A percentile compares a stretch with the other conserved stretches of the same genome.
Evolutionary conservation across 2,329 filamentous ascomycete species (phyloP).

Genomic region (Fusarium fujikuroi): DNA sequence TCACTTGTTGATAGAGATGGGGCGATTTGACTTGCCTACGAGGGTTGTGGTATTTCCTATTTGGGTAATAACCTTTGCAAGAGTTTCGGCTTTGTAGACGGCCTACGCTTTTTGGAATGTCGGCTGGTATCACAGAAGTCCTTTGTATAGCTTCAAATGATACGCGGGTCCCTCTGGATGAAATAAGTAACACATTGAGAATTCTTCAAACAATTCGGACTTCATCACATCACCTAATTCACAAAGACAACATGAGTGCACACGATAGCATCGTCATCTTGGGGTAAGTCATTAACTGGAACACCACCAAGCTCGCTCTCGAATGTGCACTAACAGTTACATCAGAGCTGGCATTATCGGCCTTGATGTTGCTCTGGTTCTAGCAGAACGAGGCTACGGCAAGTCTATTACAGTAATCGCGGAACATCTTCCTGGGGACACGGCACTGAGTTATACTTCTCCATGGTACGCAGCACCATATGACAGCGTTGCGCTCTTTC

Average conservation of each 20-base stretch:
- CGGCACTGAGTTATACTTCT: neutral
- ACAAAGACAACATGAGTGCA: neutral
- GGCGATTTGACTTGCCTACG: accelerated
- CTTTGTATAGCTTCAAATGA: neutral
- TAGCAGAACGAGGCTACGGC: neutral
- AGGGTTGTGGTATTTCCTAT: neutral
- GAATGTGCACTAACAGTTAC: neutral
- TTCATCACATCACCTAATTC: too few relatives aligned
- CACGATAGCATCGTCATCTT: neutral
- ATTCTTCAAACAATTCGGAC: neutral
- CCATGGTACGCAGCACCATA: neutral
- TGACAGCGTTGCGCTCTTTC: accelerated
- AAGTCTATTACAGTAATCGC: neutral
- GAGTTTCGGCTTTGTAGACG: accelerated
- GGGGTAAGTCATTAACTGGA: neutral
- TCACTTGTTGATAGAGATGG: neutral
- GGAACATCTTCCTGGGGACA: neutral
- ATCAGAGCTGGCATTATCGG: neutral
- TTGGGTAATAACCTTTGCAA: neutral
- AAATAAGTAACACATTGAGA: neutral
- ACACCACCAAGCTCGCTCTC: too few relatives aligned
- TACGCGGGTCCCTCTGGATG: accelerated
- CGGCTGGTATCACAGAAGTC: neutral
- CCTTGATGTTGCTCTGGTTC: neutral
- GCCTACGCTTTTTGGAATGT: neutral